Evolutionary conservation across 2,329 filamentous ascomycete genomes (phyloP).

Genomic region (Piedraia hortae): DNA sequence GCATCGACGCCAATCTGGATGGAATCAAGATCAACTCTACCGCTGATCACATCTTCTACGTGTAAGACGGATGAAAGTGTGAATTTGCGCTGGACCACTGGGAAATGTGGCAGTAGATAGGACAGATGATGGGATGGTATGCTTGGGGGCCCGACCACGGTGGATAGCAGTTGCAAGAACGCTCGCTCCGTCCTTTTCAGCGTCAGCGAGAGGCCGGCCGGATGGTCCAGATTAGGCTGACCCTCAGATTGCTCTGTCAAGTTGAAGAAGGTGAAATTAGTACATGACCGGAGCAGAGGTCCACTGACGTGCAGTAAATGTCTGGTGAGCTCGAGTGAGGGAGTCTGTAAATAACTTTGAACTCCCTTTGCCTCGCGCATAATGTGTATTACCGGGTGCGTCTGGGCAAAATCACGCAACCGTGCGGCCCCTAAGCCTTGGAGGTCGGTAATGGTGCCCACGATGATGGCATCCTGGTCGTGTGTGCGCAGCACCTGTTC

Average conservation of each 20-base stretch:
- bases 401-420: slow-evolving; percentile 32
- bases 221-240: slow-evolving; percentile 9
- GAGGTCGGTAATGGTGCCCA: slow-evolving; percentile 42
- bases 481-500: slow-evolving; percentile 31
- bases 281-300: slow-evolving; percentile 34
- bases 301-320: slow-evolving; percentile 30
- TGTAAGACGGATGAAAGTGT: slow-evolving; percentile 40
- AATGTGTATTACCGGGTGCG: slow-evolving; percentile 44
- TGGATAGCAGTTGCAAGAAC: slow-evolving; percentile 39
- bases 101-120: slow-evolving; percentile 35
- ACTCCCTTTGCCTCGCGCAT: slow-evolving; percentile 37
- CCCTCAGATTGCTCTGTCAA: slow-evolving; percentile 24
- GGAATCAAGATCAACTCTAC: slow-evolving; percentile 31
- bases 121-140: slow-evolving; percentile 30
- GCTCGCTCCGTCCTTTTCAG: slow-evolving; percentile 41
- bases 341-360: slow-evolving; percentile 28
- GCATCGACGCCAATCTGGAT: slow-evolving; percentile 40
- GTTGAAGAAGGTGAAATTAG: slow-evolving; percentile 55
- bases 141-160: slow-evolving; percentile 26
- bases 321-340: slow-evolving; percentile 26
- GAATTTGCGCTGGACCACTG: slow-evolving; percentile 31
- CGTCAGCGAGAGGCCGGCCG: slow-evolving; percentile 30
- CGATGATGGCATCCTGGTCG: slow-evolving; percentile 34
- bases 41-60: slow-evolving; percentile 27
- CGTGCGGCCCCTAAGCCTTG: slow-evolving; percentile 33